Conservation (phyloP, 345 rosid species). For the Brassica rapa region DNA sequence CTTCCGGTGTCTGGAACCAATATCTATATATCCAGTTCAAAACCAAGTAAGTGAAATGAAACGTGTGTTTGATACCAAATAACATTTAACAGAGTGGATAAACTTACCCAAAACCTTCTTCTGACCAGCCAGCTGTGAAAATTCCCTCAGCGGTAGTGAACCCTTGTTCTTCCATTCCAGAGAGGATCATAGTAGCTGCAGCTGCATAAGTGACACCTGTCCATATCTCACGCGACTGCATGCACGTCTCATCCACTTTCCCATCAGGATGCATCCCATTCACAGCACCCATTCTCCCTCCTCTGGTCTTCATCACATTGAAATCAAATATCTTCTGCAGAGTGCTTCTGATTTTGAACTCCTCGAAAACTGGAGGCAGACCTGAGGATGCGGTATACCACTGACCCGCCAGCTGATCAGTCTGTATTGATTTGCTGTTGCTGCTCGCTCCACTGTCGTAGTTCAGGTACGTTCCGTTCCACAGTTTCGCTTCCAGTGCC, state of each 20-base stretch:
- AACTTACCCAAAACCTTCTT: constrained; percentile 94
- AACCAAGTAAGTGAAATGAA: neutral
- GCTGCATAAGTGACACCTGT: constrained; percentile 91
- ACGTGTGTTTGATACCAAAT: neutral
- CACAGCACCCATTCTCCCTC: constrained; percentile 95
- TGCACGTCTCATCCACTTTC: constrained; percentile 90
- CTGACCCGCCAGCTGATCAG: constrained; percentile 97
- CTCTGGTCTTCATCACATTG: constrained; percentile 88
- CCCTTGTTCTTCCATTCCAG: constrained; percentile 93
- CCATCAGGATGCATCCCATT: constrained; percentile 98
- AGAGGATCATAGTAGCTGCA: constrained; percentile 89
- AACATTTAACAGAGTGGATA: constrained; percentile 33
- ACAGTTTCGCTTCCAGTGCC: constrained; percentile 74
- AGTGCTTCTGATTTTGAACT: constrained; percentile 68
- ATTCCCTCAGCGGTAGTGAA: constrained; percentile 90
- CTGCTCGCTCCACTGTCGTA: constrained; percentile 91
- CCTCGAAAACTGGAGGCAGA: constrained; percentile 81
- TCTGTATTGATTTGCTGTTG: constrained; percentile 94
- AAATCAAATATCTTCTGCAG: constrained; percentile 81
- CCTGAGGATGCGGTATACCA: constrained; percentile 96
- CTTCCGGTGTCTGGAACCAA: constrained; percentile 98
- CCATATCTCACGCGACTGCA: constrained; percentile 99
- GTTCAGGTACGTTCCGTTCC: constrained; percentile 94
- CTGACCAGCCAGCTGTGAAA: constrained; percentile 98
- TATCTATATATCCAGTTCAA: constrained; percentile 54